Evolutionary conservation across 163 green algal genomes (phyloP).

Genomic region (Volvox carteri): DNA sequence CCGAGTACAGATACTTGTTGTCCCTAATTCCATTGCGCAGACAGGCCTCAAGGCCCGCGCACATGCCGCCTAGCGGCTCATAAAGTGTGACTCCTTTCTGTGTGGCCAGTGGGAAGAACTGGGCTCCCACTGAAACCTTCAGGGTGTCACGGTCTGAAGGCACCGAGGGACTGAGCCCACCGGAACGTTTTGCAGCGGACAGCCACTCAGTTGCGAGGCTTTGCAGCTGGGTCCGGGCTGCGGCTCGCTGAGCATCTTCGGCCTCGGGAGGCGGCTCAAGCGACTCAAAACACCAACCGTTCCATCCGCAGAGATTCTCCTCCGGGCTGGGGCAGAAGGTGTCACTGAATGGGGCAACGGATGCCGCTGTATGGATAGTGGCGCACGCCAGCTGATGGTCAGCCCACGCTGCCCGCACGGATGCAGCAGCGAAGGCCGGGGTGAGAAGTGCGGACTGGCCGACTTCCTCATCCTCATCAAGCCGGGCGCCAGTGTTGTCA

Average conservation of each 20-base stretch:
- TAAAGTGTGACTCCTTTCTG: neutral
- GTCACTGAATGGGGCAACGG: neutral
- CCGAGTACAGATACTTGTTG: neutral
- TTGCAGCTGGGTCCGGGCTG: neutral
- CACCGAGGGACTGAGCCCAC: neutral
- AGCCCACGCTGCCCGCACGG: neutral
- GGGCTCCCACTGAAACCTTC: neutral
- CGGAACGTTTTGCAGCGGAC: neutral
- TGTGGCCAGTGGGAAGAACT: neutral
- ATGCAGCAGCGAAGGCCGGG: neutral
- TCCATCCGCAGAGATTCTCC: neutral
- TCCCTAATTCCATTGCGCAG: neutral
- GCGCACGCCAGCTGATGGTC: neutral
- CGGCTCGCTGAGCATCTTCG: neutral
- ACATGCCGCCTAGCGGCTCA: constrained; percentile 21
- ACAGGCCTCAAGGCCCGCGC: neutral
- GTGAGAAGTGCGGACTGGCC: neutral
- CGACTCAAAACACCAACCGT: neutral
- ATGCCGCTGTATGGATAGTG: neutral
- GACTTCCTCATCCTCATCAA: constrained; percentile 30
- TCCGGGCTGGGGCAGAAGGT: neutral
- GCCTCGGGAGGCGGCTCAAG: neutral
- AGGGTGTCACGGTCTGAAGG: neutral
- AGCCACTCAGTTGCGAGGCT: neutral
- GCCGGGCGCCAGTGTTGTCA: constrained; percentile 45